phyloP scores from a whole-genome alignment of 805 yeast genomes.

The Tetrapisispora arboricola region DNA sequence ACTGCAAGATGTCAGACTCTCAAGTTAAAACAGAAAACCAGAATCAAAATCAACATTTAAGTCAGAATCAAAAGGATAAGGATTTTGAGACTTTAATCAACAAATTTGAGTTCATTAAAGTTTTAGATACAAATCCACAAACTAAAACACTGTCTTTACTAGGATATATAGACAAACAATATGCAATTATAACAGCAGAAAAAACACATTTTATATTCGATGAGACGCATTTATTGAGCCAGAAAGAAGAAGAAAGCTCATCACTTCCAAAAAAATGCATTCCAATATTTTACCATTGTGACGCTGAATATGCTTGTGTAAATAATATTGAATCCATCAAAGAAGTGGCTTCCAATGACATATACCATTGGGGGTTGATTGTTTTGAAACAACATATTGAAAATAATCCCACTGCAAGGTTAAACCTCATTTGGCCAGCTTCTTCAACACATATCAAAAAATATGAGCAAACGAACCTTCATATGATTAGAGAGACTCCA shows the following conservation, averaged over 20 bases:
- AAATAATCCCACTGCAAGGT: conserved; percentile 48
- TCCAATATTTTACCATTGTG: conserved; percentile 20
- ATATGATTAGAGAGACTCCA: conserved; percentile 71
- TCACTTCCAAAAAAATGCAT: neutral
- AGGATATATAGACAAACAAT: conserved; percentile 50
- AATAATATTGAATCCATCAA: conserved; percentile 22
- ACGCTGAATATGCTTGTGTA: conserved; percentile 22
- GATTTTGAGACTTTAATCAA: conserved; percentile 18
- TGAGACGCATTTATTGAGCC: conserved; percentile 9
- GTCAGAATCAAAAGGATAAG: neutral
- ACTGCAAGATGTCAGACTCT: neutral
- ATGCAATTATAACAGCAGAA: conserved; percentile 66
- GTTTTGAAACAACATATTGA: conserved; percentile 39
- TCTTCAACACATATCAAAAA: conserved; percentile 73
- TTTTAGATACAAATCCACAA: conserved; percentile 53
- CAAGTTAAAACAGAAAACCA: neutral
- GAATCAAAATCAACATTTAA: neutral
- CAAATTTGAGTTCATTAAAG: conserved; percentile 36
- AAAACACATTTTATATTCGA: conserved; percentile 51
- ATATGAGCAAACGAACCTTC: conserved; percentile 45
- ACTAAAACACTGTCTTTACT: conserved; percentile 55
- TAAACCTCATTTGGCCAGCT: conserved; percentile 81
- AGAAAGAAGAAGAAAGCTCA: neutral
- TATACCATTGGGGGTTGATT: conserved; percentile 73
- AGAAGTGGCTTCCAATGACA: conserved; percentile 60